These are phyloP conservation scores for Phytophthora foliorum DNA, from an alignment of 352 stramenopile genomes.

Conservation along the genomic window DNA sequence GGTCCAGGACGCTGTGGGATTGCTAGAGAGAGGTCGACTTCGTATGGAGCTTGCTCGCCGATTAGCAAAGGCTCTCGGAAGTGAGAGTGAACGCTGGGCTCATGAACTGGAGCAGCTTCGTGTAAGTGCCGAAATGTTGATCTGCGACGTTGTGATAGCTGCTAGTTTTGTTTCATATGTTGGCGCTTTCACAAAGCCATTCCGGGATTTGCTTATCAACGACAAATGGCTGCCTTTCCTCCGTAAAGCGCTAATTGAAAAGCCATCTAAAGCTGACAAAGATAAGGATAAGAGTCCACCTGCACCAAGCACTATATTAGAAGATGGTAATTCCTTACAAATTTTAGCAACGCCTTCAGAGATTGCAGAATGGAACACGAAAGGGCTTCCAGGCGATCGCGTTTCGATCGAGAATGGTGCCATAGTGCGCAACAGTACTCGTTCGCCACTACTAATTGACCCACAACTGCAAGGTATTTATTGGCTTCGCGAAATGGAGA, in stretches of 20 bases:
- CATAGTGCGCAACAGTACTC: slow-evolving; percentile 82
- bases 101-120: slow-evolving; percentile 86
- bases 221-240: slow-evolving; percentile 92
- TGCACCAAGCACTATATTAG: slow-evolving; percentile 21
- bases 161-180: slow-evolving; percentile 95
- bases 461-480: slow-evolving; percentile 93
- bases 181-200: slow-evolving; percentile 95
- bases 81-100: slow-evolving; percentile 94
- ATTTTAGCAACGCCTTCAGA: slow-evolving; percentile 82
- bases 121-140: slow-evolving; percentile 76
- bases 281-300: slow-evolving; percentile 28
- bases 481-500: slow-evolving; percentile 90
- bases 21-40: slow-evolving; percentile 84
- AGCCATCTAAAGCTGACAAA: slow-evolving; percentile 18
- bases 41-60: slow-evolving; percentile 94
- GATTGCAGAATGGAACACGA: slow-evolving; percentile 87
- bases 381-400: slow-evolving; percentile 89
- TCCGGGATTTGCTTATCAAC: slow-evolving; percentile 87
- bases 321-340: slow-evolving; percentile 65
- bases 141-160: slow-evolving; percentile 93
- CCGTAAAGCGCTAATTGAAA: slow-evolving; percentile 52
- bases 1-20: slow-evolving; percentile 91
- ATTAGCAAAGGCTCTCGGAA: slow-evolving; percentile 92
- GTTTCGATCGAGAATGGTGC: slow-evolving; percentile 94
- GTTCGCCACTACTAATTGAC: slow-evolving; percentile 92